Evolutionary conservation across 306 rosid species (phyloP).

Genomic region (Rubus parviflorus): DNA sequence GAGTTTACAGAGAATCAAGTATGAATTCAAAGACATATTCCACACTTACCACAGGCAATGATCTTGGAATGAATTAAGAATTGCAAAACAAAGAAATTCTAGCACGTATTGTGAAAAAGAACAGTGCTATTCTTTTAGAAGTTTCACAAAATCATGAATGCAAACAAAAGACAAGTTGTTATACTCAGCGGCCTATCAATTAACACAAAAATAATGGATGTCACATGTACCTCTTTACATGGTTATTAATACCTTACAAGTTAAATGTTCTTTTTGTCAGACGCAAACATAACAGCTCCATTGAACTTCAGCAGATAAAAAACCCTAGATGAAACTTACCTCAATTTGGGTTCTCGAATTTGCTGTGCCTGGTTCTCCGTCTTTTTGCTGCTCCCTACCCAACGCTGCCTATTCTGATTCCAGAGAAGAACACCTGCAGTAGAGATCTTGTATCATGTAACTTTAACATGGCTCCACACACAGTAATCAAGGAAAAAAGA

Average conservation of each 20-base stretch:
- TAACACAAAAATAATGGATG: background rate
- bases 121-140: background rate
- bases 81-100: background rate
- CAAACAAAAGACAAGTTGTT: background rate
- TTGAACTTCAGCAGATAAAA: background rate
- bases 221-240: background rate
- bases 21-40: slow-evolving; percentile 4
- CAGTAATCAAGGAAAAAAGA: background rate
- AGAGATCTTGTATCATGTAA: slow-evolving; percentile 18
- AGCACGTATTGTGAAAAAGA: background rate
- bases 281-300: background rate
- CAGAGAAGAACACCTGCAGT: slow-evolving; percentile 84
- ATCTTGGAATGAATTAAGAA: background rate
- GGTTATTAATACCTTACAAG: background rate
- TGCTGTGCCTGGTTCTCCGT: slow-evolving; percentile 46
- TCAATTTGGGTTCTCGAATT: slow-evolving; percentile 74
- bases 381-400: slow-evolving; percentile 72
- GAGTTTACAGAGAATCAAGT: slow-evolving; percentile 13
- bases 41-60: background rate
- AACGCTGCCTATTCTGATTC: slow-evolving; percentile 85
- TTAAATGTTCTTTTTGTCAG: background rate
- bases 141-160: background rate
- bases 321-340: slow-evolving; percentile 40
- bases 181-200: background rate
- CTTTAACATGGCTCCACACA: slow-evolving; percentile 23